These are phyloP conservation scores for Sistotremastrum suecicum DNA, from an alignment of 768 basidiomycete genomes.

Conservation along the genomic window DNA sequence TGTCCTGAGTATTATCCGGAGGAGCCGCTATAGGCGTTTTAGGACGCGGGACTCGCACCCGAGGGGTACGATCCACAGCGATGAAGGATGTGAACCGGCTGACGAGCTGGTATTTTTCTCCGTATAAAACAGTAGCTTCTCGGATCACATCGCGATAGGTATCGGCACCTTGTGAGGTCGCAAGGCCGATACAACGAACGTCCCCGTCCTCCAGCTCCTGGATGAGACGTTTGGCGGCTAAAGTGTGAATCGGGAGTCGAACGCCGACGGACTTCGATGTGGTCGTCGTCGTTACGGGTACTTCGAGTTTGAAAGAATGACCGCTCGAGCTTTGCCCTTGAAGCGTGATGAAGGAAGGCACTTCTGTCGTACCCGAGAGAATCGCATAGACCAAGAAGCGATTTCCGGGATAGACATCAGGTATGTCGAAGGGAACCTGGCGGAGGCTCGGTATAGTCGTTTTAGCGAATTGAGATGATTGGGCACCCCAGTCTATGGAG, in stretches of 20 bases:
- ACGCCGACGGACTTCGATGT: constrained; percentile 4
- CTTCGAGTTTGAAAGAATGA: constrained; percentile 7
- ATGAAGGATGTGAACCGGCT: constrained; percentile 44
- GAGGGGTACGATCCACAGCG: constrained; percentile 26
- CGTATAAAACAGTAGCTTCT: constrained; percentile 35
- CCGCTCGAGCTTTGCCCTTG: constrained; percentile 13
- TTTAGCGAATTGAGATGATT: not conserved
- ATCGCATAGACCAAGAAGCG: constrained; percentile 23
- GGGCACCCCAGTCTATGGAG: constrained; percentile 32
- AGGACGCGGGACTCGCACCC: constrained; percentile 4
- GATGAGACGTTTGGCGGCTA: constrained; percentile 42
- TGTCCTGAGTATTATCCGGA: not conserved
- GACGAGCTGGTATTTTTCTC: constrained; percentile 35
- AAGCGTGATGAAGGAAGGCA: constrained; percentile 17
- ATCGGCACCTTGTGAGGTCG: constrained; percentile 14
- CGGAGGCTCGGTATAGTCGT: constrained; percentile 5
- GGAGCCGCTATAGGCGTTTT: not conserved
- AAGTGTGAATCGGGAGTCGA: constrained; percentile 30
- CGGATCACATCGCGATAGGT: constrained; percentile 17
- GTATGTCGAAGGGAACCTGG: constrained; percentile 20
- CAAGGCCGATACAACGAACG: too few relatives aligned
- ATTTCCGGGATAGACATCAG: constrained; percentile 18
- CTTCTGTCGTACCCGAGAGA: constrained; percentile 5
- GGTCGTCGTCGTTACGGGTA: constrained; percentile 14
- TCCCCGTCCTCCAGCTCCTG: constrained; percentile 28